Evolutionary conservation across 2,329 filamentous ascomycete species (phyloP).

Genomic region (Aureobasidium zeae): DNA sequence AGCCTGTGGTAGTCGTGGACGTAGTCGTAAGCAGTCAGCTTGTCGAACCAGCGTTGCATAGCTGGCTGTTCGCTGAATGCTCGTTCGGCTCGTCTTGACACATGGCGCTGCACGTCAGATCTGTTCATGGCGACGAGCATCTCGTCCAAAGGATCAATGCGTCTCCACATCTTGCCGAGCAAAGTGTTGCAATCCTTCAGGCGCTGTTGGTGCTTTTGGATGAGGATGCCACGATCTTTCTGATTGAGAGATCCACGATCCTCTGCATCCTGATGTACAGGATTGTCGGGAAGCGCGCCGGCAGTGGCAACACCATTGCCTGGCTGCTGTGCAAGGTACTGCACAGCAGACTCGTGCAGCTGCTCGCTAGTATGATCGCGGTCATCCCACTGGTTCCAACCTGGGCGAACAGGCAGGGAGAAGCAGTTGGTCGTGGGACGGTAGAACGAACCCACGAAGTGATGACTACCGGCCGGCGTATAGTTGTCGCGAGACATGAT

Average conservation of each 20-base stretch:
- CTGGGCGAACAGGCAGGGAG: neutral
- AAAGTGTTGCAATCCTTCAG: conserved; percentile 5
- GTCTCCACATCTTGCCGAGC: conserved; percentile 7
- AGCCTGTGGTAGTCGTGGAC: neutral
- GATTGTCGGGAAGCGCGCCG: no score
- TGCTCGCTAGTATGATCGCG: conserved; percentile 2
- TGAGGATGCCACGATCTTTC: conserved; percentile 4
- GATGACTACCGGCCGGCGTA: neutral
- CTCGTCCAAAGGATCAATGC: neutral
- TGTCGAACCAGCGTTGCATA: neutral
- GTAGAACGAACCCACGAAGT: neutral
- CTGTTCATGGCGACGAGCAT: neutral
- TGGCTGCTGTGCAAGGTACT: neutral
- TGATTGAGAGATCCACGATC: neutral
- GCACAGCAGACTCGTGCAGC: conserved; percentile 2
- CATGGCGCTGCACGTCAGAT: neutral
- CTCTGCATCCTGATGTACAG: neutral
- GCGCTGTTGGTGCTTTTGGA: conserved; percentile 8
- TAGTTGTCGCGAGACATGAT: neutral
- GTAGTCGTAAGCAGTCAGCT: conserved; percentile 10
- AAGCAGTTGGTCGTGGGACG: neutral
- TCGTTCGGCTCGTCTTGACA: neutral
- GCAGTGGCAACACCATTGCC: neutral
- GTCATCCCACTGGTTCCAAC: neutral
- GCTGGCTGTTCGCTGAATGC: conserved; percentile 2